Evolutionary conservation across 352 stramenopile species (phyloP), one percentile per base, ranked within the genome.

Genomic region (Phytophthora macrochlamydospora): DNA sequence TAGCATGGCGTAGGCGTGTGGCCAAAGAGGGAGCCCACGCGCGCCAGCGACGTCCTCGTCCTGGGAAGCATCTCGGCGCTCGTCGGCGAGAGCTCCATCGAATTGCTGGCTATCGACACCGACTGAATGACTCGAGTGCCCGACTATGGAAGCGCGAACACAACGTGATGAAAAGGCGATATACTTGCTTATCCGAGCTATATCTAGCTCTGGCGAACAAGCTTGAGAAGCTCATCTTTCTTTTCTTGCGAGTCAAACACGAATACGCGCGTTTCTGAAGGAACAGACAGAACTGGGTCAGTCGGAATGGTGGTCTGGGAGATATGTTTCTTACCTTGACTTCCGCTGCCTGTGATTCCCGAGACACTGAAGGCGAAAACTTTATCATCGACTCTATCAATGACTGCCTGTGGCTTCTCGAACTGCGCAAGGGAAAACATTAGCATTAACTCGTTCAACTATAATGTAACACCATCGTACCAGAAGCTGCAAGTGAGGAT

Each of bases 231-330:
- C 24, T 53, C 51, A 30, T 90, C 67, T 65, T 85, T 89, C 56
- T 76, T 81, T 28, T 85, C 80, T 24, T 75, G 42, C 13, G 76
- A 72, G 3, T 90, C 76, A 37, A 93, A 79, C 1, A 65, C 85
- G 57, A 93, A 92, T 13, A 86, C 73, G 28, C 85, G 83, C 56
- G 85, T 90, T 65, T 93, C 85, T 93, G 37, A 28, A 32, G 28
- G 0, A 8, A 68, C 29, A 61, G 37, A 14, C 30, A 45, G 43
- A 55, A 35, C 3, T n/a, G 42, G 42, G 42, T 48, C 6, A 48
- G 42, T 28, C 2, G n/a, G 11, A 29, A 50, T 33, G 8, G 8
- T 52, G 28, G 33, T 37, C 12, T 24, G 18, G 18, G 18, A 24
- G 18, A 24, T 24, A 24, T 24, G 18, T 24, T 37, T 65, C 66